Evolutionary conservation across 2,329 filamentous ascomycete species (phyloP).

Genomic region (Alternaria gansuensis): DNA sequence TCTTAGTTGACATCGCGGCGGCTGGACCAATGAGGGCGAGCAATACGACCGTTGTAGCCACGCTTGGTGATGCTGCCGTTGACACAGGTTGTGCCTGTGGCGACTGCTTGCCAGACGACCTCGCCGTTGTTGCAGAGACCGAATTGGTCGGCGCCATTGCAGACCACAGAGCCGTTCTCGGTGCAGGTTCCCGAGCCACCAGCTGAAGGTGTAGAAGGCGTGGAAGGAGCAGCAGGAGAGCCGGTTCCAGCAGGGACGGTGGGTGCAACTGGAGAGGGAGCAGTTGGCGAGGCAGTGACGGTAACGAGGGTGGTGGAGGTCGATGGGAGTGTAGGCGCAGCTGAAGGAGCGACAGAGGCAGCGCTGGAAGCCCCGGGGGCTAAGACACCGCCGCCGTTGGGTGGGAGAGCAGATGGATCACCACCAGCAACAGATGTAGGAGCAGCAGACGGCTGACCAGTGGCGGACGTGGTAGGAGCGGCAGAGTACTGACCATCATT

Average conservation of each 20-base stretch:
- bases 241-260: conserved; percentile 25
- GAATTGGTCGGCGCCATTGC: conserved; percentile 54
- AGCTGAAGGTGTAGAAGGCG: conserved; percentile 22
- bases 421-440: conserved; percentile 10
- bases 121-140: conserved; percentile 56
- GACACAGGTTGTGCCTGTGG: conserved; percentile 56
- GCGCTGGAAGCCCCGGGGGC: conserved; percentile 38
- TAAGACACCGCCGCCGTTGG: conserved; percentile 44
- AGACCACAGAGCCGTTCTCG: conserved; percentile 51
- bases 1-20: conserved; percentile 16
- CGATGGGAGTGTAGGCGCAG: conserved; percentile 25
- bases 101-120: conserved; percentile 54
- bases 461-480: conserved; percentile 8
- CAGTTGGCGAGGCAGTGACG: conserved; percentile 32
- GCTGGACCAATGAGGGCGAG: conserved; percentile 33
- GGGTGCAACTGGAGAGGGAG: conserved; percentile 28
- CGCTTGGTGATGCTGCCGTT: conserved; percentile 54
- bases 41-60: conserved; percentile 44
- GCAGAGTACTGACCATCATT: conserved; percentile 17
- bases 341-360: conserved; percentile 21
- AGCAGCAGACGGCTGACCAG: conserved; percentile 13
- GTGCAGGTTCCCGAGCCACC: conserved; percentile 36
- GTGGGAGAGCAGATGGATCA: conserved; percentile 24
- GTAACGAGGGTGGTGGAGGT: conserved; percentile 46
- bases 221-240: conserved; percentile 22